These are phyloP conservation scores for Botrytis fabae DNA, from an alignment of 2,329 filamentous ascomycete species.

Conservation along the genomic window DNA sequence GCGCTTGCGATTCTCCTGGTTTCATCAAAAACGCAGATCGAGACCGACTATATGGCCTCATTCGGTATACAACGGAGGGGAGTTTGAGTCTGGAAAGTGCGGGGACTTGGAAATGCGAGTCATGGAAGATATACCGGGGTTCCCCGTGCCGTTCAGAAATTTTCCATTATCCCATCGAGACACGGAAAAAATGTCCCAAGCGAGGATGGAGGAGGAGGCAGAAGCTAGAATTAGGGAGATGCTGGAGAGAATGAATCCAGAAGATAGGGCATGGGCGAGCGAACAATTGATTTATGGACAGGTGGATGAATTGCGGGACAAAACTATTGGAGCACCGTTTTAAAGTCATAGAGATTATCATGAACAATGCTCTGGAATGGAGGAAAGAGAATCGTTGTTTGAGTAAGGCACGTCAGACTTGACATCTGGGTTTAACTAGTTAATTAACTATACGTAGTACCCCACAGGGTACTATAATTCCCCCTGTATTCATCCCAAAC, in stretches of 20 bases:
- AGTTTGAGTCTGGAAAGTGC: conserved; percentile 8
- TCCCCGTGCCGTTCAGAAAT: conserved; percentile 6
- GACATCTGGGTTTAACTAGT: conserved; percentile 5
- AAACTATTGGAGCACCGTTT: conserved; percentile 19
- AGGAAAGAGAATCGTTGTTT: neutral
- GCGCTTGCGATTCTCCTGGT: conserved; percentile 15
- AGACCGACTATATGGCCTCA: conserved; percentile 19
- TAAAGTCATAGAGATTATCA: neutral
- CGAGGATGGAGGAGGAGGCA: conserved; percentile 21
- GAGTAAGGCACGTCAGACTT: neutral
- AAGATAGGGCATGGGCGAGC: conserved; percentile 21
- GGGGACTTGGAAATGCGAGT: conserved; percentile 18
- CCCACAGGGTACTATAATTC: neutral
- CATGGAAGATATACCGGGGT: conserved; percentile 17
- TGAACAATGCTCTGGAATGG: neutral
- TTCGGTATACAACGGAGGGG: conserved; percentile 18
- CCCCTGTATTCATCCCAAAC: neutral
- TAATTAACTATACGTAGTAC: conserved; percentile 4
- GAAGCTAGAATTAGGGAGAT: conserved; percentile 20
- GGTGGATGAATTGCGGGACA: conserved; percentile 15
- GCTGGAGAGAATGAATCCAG: conserved; percentile 23
- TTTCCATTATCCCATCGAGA: conserved; percentile 8
- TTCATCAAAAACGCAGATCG: conserved; percentile 1
- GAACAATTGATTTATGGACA: conserved; percentile 24
- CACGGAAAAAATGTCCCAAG: conserved; percentile 19